Conservation (phyloP, 306 rosid species). For the Cicer pinnatifidum region DNA sequence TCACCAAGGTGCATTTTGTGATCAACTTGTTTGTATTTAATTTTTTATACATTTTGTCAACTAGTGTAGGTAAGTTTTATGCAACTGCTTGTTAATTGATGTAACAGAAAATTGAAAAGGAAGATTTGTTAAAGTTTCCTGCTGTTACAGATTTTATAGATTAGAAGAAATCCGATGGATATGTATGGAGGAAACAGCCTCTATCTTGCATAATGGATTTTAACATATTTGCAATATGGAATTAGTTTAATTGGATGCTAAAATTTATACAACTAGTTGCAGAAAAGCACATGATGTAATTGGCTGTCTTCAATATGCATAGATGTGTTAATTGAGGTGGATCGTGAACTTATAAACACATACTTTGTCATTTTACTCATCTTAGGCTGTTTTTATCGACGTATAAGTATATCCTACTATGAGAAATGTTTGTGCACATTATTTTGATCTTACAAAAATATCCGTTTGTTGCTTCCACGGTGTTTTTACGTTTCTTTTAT, state of each 20-base stretch:
- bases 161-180: neutral
- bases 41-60: neutral
- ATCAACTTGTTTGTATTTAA: slow-evolving; percentile 2
- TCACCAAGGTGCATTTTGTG: slow-evolving; percentile 71
- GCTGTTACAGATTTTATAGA: neutral
- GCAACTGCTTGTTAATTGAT: neutral
- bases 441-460: neutral
- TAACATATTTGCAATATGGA: slow-evolving; percentile 5
- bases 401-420: neutral
- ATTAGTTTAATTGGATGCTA: neutral
- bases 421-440: too few species aligned
- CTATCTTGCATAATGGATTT: slow-evolving; percentile 28
- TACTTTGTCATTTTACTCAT: slow-evolving; percentile 28
- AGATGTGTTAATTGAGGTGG: slow-evolving; percentile 8
- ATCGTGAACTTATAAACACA: slow-evolving; percentile 9
- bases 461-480: slow-evolving; percentile 16
- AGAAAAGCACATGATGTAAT: neutral
- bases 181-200: slow-evolving; percentile 14
- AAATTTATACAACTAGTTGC: too few species aligned
- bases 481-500: neutral
- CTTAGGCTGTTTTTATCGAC: neutral
- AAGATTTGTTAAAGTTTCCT: neutral
- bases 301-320: slow-evolving; percentile 10
- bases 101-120: slow-evolving; percentile 21
- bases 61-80: slow-evolving; percentile 1